Base-by-base conservation (phyloP, 768 basidiomycete species). In the Xanthoconium stramineum region DNA sequence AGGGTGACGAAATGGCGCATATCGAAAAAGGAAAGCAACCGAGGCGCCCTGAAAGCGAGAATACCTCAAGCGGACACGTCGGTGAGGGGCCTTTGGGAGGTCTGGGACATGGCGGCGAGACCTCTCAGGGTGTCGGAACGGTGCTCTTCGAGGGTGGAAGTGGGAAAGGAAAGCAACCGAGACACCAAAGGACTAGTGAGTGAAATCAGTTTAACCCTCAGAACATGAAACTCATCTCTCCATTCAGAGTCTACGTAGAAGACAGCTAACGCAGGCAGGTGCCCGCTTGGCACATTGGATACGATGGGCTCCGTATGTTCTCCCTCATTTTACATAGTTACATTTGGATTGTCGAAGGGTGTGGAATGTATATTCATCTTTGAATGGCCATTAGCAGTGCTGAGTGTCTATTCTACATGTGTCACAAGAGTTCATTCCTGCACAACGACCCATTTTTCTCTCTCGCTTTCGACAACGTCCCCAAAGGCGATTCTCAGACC, bases 401-500 rank as follows among this genome's bases (percentile, higher is more conserved):
- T 24, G 2, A 24, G 24, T 24, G 24, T 24, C 4, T 24, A 24
- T 24, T 24, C 24, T 24, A 24, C 24, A 24, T 4, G 24, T 24
- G 24, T 24, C 24, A 24, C 15, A 17, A 14, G 19, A 29, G 6
- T 38, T 70, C 48, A 70, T 42, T 69, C 58, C 14, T 72, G 71
- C 6, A 65, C 50, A 7, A 71, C 59, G 1, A 58, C 71, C 71
- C 70, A 72, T 38, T 69, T 69, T 0, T 60, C 61, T 37, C 60
- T 52, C 19, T 69, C 60, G 13, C 76, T 80, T 7, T 83, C 80
- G 10, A 70, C 65, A 53, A 79, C 67, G 48, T 72, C 66, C 13
- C 86, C 87, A 55, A 91, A 81, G 5, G 88, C 85, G 61, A 86
- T 80, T 62, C 87, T 77, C 68, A 95, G 74, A n/a, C 88, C 89